phyloP scores from a whole-genome alignment of 108 stramenopile species.

The Fistulifera pelliculosa region DNA sequence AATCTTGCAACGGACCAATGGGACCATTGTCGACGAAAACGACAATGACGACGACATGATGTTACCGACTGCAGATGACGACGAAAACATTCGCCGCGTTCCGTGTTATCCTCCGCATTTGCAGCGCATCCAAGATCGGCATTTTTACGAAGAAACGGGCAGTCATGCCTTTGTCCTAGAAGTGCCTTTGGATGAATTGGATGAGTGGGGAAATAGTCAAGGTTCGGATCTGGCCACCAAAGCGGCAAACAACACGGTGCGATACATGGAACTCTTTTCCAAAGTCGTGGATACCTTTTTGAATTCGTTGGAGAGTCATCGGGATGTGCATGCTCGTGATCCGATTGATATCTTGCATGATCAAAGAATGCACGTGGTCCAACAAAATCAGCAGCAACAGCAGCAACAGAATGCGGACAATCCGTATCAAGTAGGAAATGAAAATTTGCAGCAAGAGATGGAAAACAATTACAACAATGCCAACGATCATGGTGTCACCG shows the following conservation, averaged over 20 bases:
- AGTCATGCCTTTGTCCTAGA: constrained; percentile 55
- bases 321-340: constrained; percentile 26
- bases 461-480: constrained; percentile 10
- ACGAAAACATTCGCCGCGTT: constrained; percentile 36
- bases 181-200: constrained; percentile 62
- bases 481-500: constrained; percentile 22
- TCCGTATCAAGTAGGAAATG: constrained; percentile 11
- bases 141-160: constrained; percentile 23
- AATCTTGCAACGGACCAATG: constrained; percentile 26
- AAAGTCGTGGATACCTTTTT: constrained; percentile 53
- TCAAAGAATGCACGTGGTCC: constrained; percentile 62
- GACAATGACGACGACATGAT: constrained; percentile 35
- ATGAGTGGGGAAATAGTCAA: constrained; percentile 49
- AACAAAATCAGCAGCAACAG: constrained; percentile 32
- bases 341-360: constrained; percentile 72
- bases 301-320: constrained; percentile 8
- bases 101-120: constrained; percentile 59
- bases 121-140: constrained; percentile 65
- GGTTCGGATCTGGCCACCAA: constrained; percentile 58
- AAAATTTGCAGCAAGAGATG: neutral
- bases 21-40: constrained; percentile 1
- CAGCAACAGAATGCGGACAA: constrained; percentile 21
- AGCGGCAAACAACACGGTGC: constrained; percentile 53
- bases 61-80: constrained; percentile 47
- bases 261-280: constrained; percentile 68